Evolutionary conservation across 148 eudicot genomes (phyloP).

Genomic region (Diospyros lotus): DNA sequence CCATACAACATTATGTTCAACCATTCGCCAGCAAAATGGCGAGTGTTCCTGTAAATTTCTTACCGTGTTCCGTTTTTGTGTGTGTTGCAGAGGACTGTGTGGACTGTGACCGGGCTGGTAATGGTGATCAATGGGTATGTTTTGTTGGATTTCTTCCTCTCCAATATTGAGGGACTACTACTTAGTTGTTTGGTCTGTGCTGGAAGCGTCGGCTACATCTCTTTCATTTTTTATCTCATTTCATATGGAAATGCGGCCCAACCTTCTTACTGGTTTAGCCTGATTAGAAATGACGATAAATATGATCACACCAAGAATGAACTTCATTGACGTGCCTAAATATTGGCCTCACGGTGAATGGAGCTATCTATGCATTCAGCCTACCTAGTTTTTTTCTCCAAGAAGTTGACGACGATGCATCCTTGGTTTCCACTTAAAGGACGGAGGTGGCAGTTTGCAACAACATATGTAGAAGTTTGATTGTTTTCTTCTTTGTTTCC

Average conservation of each 20-base stretch:
- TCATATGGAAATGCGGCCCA: slow-evolving; percentile 24
- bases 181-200: slow-evolving; percentile 31
- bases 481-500: too few relatives aligned
- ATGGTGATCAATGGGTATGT: slow-evolving; percentile 80
- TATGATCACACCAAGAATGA: too few relatives aligned
- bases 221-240: slow-evolving; percentile 63
- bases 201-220: slow-evolving; percentile 42
- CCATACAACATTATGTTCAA: not conserved
- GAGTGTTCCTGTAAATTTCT: too few relatives aligned
- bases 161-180: slow-evolving; percentile 43
- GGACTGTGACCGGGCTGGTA: slow-evolving; percentile 67
- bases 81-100: slow-evolving; percentile 48
- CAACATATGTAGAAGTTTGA: too few relatives aligned
- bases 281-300: not conserved
- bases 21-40: not conserved
- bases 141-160: slow-evolving; percentile 58
- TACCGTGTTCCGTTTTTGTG: not conserved
- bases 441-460: too few relatives aligned
- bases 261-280: not conserved
- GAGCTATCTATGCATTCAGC: too few relatives aligned
- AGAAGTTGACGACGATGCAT: too few relatives aligned
- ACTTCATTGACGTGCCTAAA: too few relatives aligned
- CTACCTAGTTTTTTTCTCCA: too few relatives aligned
- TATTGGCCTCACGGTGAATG: too few relatives aligned
- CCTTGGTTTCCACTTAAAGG: too few relatives aligned